These are phyloP conservation scores for Pseudozyma pruni DNA, from an alignment of 1,284 basidiomycete species.

Conservation along the genomic window DNA sequence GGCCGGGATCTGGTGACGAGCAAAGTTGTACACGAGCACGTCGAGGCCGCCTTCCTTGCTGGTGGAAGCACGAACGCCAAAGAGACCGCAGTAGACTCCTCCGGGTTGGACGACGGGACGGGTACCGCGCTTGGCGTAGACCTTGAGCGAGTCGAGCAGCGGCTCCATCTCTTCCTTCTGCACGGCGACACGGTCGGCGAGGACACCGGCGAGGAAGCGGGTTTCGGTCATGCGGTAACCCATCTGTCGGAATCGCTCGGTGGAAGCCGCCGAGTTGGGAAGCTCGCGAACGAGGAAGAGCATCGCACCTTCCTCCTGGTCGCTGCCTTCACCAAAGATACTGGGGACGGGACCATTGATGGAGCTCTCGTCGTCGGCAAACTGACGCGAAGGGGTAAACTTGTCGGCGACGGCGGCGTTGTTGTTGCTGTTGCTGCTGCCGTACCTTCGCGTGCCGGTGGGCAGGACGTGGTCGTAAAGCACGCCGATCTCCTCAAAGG, in stretches of 20 bases:
- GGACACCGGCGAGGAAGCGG: slow-evolving; percentile 70
- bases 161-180: slow-evolving; percentile 70
- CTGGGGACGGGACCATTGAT: slow-evolving; percentile 53
- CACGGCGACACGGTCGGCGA: slow-evolving; percentile 70
- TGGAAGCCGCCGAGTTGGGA: slow-evolving; percentile 65
- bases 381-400: slow-evolving; percentile 40
- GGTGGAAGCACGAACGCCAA: slow-evolving; percentile 70
- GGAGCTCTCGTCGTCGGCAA: slow-evolving; percentile 58
- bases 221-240: slow-evolving; percentile 72
- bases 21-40: slow-evolving; percentile 72
- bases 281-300: slow-evolving; percentile 71
- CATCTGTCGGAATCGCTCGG: slow-evolving; percentile 70
- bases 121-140: slow-evolving; percentile 71
- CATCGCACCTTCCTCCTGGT: slow-evolving; percentile 70
- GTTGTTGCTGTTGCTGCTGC: slow-evolving; percentile 7
- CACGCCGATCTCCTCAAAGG: slow-evolving; percentile 73
- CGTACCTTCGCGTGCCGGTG: slow-evolving; percentile 68
- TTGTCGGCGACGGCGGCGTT: slow-evolving; percentile 24
- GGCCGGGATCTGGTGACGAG: slow-evolving; percentile 72
- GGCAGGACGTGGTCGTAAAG: slow-evolving; percentile 72
- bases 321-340: slow-evolving; percentile 58
- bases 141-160: slow-evolving; percentile 70
- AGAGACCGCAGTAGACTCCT: slow-evolving; percentile 71
- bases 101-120: slow-evolving; percentile 71
- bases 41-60: slow-evolving; percentile 64